phyloP scores from a whole-genome alignment of 2,329 filamentous ascomycete genomes.

The Pseudomassariella vexata region DNA sequence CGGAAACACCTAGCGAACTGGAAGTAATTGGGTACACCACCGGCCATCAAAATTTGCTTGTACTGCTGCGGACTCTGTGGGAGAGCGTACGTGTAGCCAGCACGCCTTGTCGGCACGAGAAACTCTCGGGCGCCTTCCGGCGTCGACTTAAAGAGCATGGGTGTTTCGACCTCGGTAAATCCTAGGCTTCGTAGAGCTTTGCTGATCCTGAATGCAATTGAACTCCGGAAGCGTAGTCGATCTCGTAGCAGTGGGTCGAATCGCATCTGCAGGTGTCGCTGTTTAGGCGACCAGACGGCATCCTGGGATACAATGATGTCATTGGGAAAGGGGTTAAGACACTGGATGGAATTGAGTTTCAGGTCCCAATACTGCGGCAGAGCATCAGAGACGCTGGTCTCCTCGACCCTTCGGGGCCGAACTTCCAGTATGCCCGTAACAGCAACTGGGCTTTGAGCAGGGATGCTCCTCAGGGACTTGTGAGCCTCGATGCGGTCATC shows the following conservation, averaged over 20 bases:
- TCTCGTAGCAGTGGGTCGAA: conserved; percentile 62
- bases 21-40: conserved; percentile 75
- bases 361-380: conserved; percentile 44
- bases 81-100: conserved; percentile 77
- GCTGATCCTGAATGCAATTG: conserved; percentile 29
- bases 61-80: conserved; percentile 98
- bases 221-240: conserved; percentile 65
- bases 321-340: conserved; percentile 67
- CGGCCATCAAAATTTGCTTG: conserved; percentile 95
- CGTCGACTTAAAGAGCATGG: conserved; percentile 93
- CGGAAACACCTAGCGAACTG: conserved; percentile 94
- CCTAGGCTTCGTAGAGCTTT: conserved; percentile 43
- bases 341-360: conserved; percentile 53
- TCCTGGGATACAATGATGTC: conserved; percentile 72
- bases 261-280: conserved; percentile 79
- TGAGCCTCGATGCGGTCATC: too few relatives aligned
- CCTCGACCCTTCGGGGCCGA: conserved; percentile 8
- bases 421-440: conserved; percentile 33
- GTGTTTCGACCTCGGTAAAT: conserved; percentile 78
- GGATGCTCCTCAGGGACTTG: conserved; percentile 37
- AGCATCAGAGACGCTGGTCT: neutral
- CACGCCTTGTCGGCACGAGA: conserved; percentile 75
- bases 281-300: conserved; percentile 66
- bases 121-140: conserved; percentile 95
- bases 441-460: conserved; percentile 46